These are phyloP conservation scores for Pistacia vera DNA, from an alignment of 345 rosid genomes.

Conservation along the genomic window DNA sequence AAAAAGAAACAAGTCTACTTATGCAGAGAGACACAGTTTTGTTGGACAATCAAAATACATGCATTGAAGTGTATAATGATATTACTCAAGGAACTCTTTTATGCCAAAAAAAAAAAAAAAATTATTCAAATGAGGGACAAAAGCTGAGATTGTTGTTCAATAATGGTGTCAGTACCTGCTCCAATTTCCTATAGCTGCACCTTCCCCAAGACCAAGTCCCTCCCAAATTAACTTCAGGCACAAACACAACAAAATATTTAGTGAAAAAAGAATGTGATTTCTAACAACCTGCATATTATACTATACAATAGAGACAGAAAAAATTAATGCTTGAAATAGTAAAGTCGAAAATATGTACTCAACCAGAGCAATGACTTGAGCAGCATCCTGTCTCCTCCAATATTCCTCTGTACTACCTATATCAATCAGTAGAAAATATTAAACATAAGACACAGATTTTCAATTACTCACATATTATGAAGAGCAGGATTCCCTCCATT, in stretches of 20 bases:
- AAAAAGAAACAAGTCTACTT: neutral
- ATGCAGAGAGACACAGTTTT: neutral
- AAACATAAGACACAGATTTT: neutral
- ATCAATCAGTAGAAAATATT: conserved; percentile 23
- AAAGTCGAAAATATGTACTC: conserved; percentile 30
- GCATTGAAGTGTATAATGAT: neutral
- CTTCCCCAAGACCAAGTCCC: conserved; percentile 94
- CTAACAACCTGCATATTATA: neutral
- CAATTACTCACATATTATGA: neutral
- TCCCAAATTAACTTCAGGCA: conserved; percentile 77
- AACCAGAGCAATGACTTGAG: conserved; percentile 81
- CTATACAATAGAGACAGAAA: neutral
- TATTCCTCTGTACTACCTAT: conserved; percentile 87
- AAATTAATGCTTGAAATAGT: conserved; percentile 1
- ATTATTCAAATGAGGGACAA: neutral
- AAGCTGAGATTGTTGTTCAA: conserved; percentile 13
- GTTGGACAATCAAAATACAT: neutral
- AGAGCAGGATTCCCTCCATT: too few species aligned
- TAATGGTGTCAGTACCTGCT: conserved; percentile 52
- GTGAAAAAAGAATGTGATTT: conserved; percentile 1
- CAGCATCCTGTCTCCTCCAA: conserved; percentile 91
- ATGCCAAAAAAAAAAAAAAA: neutral
- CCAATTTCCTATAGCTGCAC: conserved; percentile 73
- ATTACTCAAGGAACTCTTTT: neutral
- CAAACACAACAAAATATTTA: conserved; percentile 22